Evolutionary conservation across 129 eudicot genomes (phyloP).

Genomic region (Cynara cardunculus): DNA sequence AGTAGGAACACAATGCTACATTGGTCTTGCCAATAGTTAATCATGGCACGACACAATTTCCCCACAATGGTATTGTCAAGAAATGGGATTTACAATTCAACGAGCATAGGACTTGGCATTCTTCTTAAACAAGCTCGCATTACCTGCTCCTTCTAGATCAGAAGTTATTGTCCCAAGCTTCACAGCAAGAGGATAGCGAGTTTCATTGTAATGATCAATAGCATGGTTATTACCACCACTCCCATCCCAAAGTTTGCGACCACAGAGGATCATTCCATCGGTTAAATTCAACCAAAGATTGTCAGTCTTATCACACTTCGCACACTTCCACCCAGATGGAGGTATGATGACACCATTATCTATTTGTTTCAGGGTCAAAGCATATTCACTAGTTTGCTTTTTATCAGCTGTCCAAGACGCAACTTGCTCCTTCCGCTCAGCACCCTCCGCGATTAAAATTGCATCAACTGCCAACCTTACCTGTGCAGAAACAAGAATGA

Average conservation of each 20-base stretch:
- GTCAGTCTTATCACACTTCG: conserved; percentile 84
- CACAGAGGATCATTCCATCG: conserved; percentile 91
- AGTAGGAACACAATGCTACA: not conserved
- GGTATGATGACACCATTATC: conserved; percentile 74
- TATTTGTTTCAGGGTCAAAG: conserved; percentile 66
- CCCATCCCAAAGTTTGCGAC: conserved; percentile 93
- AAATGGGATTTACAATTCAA: not conserved
- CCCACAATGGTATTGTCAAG: not conserved
- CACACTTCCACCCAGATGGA: conserved; percentile 92
- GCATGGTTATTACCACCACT: conserved; percentile 98
- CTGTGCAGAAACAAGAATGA: conserved; percentile 34
- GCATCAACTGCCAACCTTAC: conserved; percentile 93
- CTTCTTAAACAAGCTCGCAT: conserved; percentile 19
- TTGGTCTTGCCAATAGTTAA: not conserved
- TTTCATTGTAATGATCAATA: conserved; percentile 63
- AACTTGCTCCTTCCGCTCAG: conserved; percentile 89
- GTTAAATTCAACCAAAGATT: conserved; percentile 92
- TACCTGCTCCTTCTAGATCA: conserved; percentile 97
- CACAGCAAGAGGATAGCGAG: conserved; percentile 85
- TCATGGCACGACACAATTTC: not conserved
- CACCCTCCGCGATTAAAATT: conserved; percentile 73
- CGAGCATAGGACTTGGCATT: not conserved
- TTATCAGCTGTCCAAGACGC: conserved; percentile 92
- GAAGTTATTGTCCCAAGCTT: conserved; percentile 94
- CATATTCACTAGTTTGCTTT: conserved; percentile 70